These are phyloP conservation scores for Pythium guiyangense DNA, from an alignment of 352 stramenopile species.

Conservation along the genomic window DNA sequence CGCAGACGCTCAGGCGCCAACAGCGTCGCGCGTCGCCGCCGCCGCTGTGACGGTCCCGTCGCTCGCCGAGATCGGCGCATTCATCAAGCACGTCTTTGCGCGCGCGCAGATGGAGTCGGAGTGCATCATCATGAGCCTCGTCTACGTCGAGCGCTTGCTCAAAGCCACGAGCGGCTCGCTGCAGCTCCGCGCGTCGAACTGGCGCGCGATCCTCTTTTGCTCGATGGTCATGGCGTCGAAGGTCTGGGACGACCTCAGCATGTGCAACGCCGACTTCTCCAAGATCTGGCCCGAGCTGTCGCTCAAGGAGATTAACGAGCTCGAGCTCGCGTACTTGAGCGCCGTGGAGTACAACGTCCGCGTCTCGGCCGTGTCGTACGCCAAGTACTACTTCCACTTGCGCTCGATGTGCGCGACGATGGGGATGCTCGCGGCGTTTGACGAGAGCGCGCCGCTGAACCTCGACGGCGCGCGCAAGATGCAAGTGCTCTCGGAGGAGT, in stretches of 20 bases:
- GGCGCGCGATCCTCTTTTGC: conserved; percentile 93
- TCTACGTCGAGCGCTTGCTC: conserved; percentile 96
- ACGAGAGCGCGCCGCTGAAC: conserved; percentile 75
- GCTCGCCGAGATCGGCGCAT: conserved; percentile 87
- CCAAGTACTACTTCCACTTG: conserved; percentile 97
- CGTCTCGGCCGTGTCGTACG: conserved; percentile 82
- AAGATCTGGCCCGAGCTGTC: conserved; percentile 91
- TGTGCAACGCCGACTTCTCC: conserved; percentile 97
- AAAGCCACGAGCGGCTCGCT: conserved; percentile 83
- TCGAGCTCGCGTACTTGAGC: conserved; percentile 92
- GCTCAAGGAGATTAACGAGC: conserved; percentile 93
- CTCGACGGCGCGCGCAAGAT: conserved; percentile 82
- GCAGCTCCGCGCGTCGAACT: conserved; percentile 86
- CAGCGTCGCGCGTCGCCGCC: not conserved
- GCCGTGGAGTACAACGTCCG: conserved; percentile 89
- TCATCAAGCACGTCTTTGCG: conserved; percentile 93
- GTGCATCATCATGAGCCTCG: conserved; percentile 97
- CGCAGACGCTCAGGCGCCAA: not conserved
- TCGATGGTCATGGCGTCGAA: conserved; percentile 97
- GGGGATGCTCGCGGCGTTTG: conserved; percentile 67
- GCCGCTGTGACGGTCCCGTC: conserved; percentile 57
- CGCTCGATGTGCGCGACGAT: conserved; percentile 92
- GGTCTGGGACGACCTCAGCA: conserved; percentile 97
- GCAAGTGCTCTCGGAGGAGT: conserved; percentile 85
- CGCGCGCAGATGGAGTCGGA: conserved; percentile 92